These are phyloP conservation scores for Garcia nutans DNA, from an alignment of 345 rosid species.

Conservation along the genomic window DNA sequence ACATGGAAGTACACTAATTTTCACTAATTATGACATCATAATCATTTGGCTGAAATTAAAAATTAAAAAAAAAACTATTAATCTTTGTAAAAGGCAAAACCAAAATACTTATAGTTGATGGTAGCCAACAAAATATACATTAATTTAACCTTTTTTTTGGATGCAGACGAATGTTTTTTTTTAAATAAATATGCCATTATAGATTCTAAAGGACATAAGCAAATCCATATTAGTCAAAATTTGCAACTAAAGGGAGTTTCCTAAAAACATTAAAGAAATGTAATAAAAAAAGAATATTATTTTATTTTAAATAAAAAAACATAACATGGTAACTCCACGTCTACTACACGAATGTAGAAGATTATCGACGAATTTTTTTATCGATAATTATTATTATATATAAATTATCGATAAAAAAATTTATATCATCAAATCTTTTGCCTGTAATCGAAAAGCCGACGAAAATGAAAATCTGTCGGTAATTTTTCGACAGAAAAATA, in stretches of 20 bases:
- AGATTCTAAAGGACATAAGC: neutral
- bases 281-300: too few species aligned
- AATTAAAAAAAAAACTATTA: too few species aligned
- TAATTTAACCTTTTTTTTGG: neutral
- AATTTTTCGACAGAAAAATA: too few species aligned
- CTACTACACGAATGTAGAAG: neutral
- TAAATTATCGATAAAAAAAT: too few species aligned
- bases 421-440: too few species aligned
- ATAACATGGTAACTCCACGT: conserved; percentile 4
- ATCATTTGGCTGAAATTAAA: neutral
- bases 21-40: neutral
- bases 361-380: too few species aligned
- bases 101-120: neutral
- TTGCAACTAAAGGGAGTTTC: conserved; percentile 6
- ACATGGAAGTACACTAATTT: too few species aligned
- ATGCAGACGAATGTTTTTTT: neutral
- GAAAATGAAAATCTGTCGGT: too few species aligned
- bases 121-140: neutral
- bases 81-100: neutral
- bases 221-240: conserved; percentile 14
- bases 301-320: too few species aligned
- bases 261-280: too few species aligned
- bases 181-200: neutral
- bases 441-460: too few species aligned
- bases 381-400: too few species aligned